Base-by-base conservation (phyloP, 192 early-diverging fungal species). In the Cladochytrium replicatum region DNA sequence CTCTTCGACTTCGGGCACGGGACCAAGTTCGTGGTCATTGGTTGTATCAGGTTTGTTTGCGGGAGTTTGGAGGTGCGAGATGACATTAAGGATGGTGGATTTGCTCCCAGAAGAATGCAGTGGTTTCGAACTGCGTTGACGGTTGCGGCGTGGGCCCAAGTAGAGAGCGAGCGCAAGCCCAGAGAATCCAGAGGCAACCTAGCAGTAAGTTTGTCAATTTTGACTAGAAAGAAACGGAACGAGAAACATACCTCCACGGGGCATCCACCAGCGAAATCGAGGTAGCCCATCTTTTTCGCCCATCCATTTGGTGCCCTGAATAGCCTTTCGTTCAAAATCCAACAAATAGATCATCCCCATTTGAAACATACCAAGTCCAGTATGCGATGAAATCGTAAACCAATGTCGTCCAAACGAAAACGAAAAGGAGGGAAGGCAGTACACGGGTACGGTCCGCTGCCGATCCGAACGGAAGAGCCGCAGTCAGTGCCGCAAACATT, bases 181-280 rank as follows among this genome's bases (percentile, higher is more conserved):
- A 37, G 17, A 37, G 34, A 37, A 37, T 37, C 13, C 13, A 37
- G 17, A 37, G 13, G 13, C 13, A 13, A 37, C 34, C n/a, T n/a
- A n/a, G n/a, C n/a, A n/a, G n/a, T n/a, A n/a, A n/a, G n/a, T n/a
- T n/a, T n/a, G n/a, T n/a, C n/a, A n/a, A n/a, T n/a, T n/a, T n/a
- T n/a, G n/a, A n/a, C n/a, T n/a, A n/a, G n/a, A n/a, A n/a, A n/a
- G n/a, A n/a, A n/a, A n/a, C n/a, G n/a, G n/a, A 82, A 70, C 29
- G 84, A 84, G 22, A 78, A 83, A 6, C 79, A 72, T 13, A 77
- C 78, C 43, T 88, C 79, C 2, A 86, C 86, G 3, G 85, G 74
- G 7, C 71, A 78, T 21, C 86, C 86, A 13, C 52, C 86, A n/a
- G 86, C 86, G 72, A 75, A 88, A 47, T 88, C 84, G 51, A 84